Base-by-base conservation (phyloP, 1,284 basidiomycete genomes). In the Malassezia nana region DNA sequence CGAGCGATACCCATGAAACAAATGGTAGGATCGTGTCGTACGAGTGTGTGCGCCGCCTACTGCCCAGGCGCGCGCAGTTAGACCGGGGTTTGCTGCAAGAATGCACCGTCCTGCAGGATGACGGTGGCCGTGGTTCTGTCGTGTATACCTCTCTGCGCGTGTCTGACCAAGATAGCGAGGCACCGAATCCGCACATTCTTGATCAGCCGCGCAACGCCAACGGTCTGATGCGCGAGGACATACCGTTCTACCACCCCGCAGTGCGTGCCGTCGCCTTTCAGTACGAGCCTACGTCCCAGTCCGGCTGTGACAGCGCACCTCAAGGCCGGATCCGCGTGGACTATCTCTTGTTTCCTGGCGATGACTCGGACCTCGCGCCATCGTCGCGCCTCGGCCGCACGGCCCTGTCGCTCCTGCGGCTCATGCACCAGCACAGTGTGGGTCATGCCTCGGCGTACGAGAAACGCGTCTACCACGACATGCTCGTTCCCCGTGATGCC, bases 381-480 rank as follows among this genome's bases (percentile, higher is more conserved):
- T 8, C 57, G 78, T 82, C 5, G 72, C 78, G 88, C 3, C 78
- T 92, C 0, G 84, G 85, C 60, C 81, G 89, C 16, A 94, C 88
- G 0, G 84, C 82, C 31, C 77, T 89, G 4, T 80, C 83, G 0
- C 80, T 96, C 7, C 79, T 95, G 9, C 86, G 89, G 55, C 83
- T 85, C 0, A 73, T 91, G 16, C 84, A 89, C 74, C 82, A 86
- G 41, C 88, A 94, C 67, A 84, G 85, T 9, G 87, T 84, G 82
- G 90, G 91, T 5, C 80, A 81, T 2, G 66, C 83, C 60, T 83
- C 82, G 1, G 81, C 84, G 44, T 95, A 94, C 76, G 80, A 82
- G 71, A 95, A 95, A 71, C 81, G 89, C 1, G 84, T 91, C 0
- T 69, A 79, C 7, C 92, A 96, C 68, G 91, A 96, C 72, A 78